These are phyloP conservation scores for Solanum medicagineum DNA, from an alignment of 257 asterid species.

Conservation along the genomic window DNA sequence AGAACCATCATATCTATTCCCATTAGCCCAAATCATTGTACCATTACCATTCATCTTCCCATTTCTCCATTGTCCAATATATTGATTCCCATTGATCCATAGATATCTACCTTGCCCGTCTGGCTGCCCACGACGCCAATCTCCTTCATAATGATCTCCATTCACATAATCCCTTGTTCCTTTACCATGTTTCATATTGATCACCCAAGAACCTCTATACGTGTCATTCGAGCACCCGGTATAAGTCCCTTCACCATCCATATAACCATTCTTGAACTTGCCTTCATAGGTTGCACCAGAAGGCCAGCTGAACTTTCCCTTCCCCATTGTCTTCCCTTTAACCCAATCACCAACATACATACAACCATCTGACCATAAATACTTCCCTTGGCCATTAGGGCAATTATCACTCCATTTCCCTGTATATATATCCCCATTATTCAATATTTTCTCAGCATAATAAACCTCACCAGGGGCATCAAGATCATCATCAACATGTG, in stretches of 20 bases:
- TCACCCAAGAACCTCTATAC: slow-evolving; percentile 61
- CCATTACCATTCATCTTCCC: slow-evolving; percentile 74
- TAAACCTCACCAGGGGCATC: slow-evolving; percentile 22
- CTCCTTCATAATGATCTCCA: slow-evolving; percentile 75
- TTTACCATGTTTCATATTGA: slow-evolving; percentile 57
- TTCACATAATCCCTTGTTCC: slow-evolving; percentile 47
- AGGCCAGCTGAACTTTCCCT: slow-evolving; percentile 90
- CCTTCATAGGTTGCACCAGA: slow-evolving; percentile 87
- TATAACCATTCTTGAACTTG: slow-evolving; percentile 60
- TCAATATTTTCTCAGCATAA: slow-evolving; percentile 49
- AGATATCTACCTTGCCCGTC: slow-evolving; percentile 77
- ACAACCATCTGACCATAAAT: slow-evolving; percentile 78
- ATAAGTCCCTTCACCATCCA: slow-evolving; percentile 85
- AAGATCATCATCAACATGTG: slow-evolving; percentile 73
- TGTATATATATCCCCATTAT: slow-evolving; percentile 59
- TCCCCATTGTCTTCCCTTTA: slow-evolving; percentile 52
- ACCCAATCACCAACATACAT: slow-evolving; percentile 86
- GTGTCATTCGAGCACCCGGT: slow-evolving; percentile 51
- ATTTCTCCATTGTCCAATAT: slow-evolving; percentile 66
- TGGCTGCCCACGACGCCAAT: slow-evolving; percentile 48
- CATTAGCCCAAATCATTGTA: slow-evolving; percentile 60
- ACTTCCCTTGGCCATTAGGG: slow-evolving; percentile 72
- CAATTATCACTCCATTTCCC: slow-evolving; percentile 62
- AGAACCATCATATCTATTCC: slow-evolving; percentile 62
- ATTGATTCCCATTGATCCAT: slow-evolving; percentile 72